Conservation (phyloP, 768 basidiomycete species). For the Amanita phalloides region DNA sequence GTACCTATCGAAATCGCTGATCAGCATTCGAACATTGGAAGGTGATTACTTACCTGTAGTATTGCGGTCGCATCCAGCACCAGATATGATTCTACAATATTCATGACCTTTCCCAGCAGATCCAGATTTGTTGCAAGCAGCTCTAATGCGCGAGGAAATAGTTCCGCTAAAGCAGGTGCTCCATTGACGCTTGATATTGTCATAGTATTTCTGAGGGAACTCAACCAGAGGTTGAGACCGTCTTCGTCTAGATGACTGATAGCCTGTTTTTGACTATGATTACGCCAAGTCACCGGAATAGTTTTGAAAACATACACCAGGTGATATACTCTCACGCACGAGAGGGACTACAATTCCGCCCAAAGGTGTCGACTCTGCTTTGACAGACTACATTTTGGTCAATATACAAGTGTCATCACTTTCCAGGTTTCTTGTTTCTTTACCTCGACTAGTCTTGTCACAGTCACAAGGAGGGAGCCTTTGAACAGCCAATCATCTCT, state of each 20-base stretch:
- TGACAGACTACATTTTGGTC: slow-evolving; percentile 42
- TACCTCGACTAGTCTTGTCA: slow-evolving; percentile 64
- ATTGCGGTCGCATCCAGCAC: slow-evolving; percentile 56
- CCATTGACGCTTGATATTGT: slow-evolving; percentile 37
- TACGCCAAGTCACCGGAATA: background rate
- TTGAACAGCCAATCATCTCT: slow-evolving; percentile 67
- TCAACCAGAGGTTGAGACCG: slow-evolving; percentile 64
- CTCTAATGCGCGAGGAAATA: slow-evolving; percentile 54
- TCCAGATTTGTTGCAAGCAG: slow-evolving; percentile 64
- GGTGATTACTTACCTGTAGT: slow-evolving; percentile 37
- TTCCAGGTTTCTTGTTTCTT: slow-evolving; percentile 8
- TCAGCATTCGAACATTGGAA: background rate
- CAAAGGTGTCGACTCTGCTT: slow-evolving; percentile 47
- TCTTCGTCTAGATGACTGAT: slow-evolving; percentile 71
- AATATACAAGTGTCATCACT: background rate
- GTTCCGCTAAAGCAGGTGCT: slow-evolving; percentile 40
- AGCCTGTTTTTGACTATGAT: slow-evolving; percentile 26
- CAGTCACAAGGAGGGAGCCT: slow-evolving; percentile 53
- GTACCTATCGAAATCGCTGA: slow-evolving; percentile 26
- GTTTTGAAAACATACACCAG: slow-evolving; percentile 28
- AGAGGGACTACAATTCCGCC: slow-evolving; percentile 49
- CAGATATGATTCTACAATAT: slow-evolving; percentile 69
- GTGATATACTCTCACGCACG: slow-evolving; percentile 51
- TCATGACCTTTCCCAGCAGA: slow-evolving; percentile 54
- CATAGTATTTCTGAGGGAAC: slow-evolving; percentile 55